Conservation (phyloP, 108 stramenopile species). For the Nitzschia palea region DNA sequence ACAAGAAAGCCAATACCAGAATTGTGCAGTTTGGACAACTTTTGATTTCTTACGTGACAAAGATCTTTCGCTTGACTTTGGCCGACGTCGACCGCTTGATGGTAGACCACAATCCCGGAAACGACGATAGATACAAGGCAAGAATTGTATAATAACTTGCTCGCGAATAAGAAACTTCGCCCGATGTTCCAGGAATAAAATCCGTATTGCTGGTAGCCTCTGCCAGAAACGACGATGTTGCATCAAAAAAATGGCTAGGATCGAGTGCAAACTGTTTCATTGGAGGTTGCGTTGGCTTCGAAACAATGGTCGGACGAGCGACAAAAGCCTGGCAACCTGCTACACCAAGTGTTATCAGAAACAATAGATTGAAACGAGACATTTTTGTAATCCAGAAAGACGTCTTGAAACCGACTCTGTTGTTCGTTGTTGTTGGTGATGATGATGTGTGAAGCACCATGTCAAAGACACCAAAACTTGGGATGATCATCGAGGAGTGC, state of each 20-base stretch:
- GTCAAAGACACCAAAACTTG: no score
- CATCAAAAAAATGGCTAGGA: constrained; percentile 10
- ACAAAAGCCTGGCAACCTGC: neutral
- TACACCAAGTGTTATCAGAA: neutral
- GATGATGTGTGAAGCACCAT: no score
- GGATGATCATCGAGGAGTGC: no score
- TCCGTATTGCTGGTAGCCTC: neutral
- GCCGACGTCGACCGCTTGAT: constrained; percentile 90
- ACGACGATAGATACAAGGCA: constrained; percentile 79
- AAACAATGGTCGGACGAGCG: neutral
- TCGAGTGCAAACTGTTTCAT: neutral
- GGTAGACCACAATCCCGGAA: constrained; percentile 91
- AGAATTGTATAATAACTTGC: constrained; percentile 91
- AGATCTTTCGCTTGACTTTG: constrained; percentile 87
- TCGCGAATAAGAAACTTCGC: constrained; percentile 70
- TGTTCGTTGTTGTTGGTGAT: no score
- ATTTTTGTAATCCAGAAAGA: no score
- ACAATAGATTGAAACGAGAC: neutral
- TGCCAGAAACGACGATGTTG: constrained; percentile 5
- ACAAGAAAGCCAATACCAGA: neutral
- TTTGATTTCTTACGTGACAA: constrained; percentile 49
- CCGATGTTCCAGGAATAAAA: constrained; percentile 36
- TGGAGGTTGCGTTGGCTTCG: neutral
- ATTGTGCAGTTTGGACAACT: neutral
- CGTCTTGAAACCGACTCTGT: no score